Evolutionary conservation across 805 yeast genomes (phyloP).

Genomic region (Wickerhamomyces ciferrii): DNA sequence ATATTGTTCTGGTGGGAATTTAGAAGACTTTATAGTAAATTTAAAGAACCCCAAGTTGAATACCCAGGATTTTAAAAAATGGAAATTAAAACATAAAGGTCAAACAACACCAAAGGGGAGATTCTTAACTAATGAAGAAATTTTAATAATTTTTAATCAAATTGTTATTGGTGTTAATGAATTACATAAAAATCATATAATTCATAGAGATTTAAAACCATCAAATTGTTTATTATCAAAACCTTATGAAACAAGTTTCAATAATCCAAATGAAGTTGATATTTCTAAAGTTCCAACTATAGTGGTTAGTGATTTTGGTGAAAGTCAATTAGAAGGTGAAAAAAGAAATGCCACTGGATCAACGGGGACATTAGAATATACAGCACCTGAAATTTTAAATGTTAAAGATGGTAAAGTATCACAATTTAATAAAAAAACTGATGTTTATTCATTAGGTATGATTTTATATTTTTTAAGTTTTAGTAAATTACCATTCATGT

Average conservation of each 20-base stretch:
- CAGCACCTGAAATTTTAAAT: constrained; percentile 64
- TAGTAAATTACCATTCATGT: constrained; percentile 58
- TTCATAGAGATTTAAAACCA: constrained; percentile 89
- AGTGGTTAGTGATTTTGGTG: constrained; percentile 86
- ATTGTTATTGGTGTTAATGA: constrained; percentile 66
- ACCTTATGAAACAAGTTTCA: constrained; percentile 14
- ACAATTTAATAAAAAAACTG: constrained; percentile 69
- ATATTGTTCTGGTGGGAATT: constrained; percentile 83
- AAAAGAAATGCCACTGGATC: constrained; percentile 66
- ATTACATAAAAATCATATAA: constrained; percentile 66
- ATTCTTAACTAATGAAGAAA: constrained; percentile 48
- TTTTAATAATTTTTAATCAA: constrained; percentile 63
- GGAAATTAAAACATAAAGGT: constrained; percentile 22
- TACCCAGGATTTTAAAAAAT: constrained; percentile 32
- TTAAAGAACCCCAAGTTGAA: constrained; percentile 30
- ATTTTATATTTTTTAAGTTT: constrained; percentile 72
- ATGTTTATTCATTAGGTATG: constrained; percentile 80
- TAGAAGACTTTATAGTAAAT: constrained; percentile 57
- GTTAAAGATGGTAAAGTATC: constrained; percentile 29
- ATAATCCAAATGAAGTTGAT: constrained; percentile 8
- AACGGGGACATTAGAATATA: constrained; percentile 84
- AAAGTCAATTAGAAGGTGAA: constrained; percentile 71
- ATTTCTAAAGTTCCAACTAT: constrained; percentile 50
- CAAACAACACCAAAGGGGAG: constrained; percentile 19
- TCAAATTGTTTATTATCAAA: constrained; percentile 67